These are phyloP conservation scores for Posidonia australis DNA, from an alignment of 106 monocot species.

Conservation along the genomic window DNA sequence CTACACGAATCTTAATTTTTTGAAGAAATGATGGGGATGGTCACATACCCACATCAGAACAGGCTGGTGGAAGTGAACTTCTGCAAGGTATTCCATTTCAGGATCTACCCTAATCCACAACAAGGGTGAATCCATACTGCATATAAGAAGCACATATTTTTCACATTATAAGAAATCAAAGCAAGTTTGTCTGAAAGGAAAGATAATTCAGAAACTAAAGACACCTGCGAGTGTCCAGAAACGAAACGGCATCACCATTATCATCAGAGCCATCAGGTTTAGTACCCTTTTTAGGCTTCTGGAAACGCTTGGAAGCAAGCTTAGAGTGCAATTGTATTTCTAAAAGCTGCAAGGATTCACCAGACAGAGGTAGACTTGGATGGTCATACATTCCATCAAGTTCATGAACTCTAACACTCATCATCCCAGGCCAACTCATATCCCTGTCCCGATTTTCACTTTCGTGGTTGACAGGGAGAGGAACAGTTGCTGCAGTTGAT, in stretches of 20 bases:
- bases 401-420: constrained; percentile 95
- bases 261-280: constrained; percentile 97
- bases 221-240: constrained; percentile 53
- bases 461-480: constrained; percentile 17
- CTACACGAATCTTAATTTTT: background rate
- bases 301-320: constrained; percentile 69
- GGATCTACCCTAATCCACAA: constrained; percentile 94
- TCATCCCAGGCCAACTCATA: constrained; percentile 96
- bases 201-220: constrained; percentile 6
- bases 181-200: background rate
- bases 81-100: constrained; percentile 98
- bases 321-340: constrained; percentile 95
- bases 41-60: constrained; percentile 85
- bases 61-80: constrained; percentile 90
- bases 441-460: constrained; percentile 49
- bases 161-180: background rate
- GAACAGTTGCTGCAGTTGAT: constrained; percentile 40
- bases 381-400: constrained; percentile 92
- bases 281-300: constrained; percentile 75
- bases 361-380: constrained; percentile 72
- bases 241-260: constrained; percentile 46
- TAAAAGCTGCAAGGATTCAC: constrained; percentile 75
- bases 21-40: background rate
- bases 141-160: constrained; percentile 8
- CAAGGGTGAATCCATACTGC: constrained; percentile 86